A percentile compares a stretch with the other conserved stretches of the same genome.
Conservation (phyloP, 345 rosid genomes). For the Geranium brycei region DNA sequence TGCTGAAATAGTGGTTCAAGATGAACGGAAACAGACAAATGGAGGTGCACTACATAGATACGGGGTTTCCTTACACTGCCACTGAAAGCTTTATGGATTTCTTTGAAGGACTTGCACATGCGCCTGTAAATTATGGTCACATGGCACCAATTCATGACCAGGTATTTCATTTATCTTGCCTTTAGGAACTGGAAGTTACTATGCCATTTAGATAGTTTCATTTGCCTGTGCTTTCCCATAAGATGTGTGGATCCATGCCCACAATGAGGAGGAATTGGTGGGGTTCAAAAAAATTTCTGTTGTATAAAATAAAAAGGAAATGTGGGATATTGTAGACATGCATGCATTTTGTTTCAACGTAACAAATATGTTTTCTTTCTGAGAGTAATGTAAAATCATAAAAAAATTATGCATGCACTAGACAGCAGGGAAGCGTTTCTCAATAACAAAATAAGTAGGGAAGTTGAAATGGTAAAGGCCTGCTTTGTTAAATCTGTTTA, state of each 20-base stretch:
- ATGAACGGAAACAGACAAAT: constrained; percentile 41
- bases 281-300: not conserved
- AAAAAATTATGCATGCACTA: not conserved
- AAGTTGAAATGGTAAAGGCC: not conserved
- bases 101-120: constrained; percentile 37
- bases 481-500: not conserved
- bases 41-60: constrained; percentile 45
- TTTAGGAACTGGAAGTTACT: not conserved
- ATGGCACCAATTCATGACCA: constrained; percentile 32
- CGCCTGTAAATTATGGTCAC: constrained; percentile 25
- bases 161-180: constrained; percentile 19
- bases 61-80: constrained; percentile 41
- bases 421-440: not conserved
- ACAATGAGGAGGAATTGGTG: constrained; percentile 1
- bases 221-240: not conserved
- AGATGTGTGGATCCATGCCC: constrained; percentile 12
- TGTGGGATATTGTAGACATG: not conserved
- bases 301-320: not conserved
- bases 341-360: not conserved
- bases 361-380: not conserved
- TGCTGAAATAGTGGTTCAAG: constrained; percentile 3
- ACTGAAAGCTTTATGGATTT: constrained; percentile 52
- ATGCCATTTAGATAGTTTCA: not conserved
- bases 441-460: not conserved
- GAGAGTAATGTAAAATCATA: not conserved